Percentiles rank a stretch among this genome's conserved stretches.
phyloP scores from a whole-genome alignment of 768 basidiomycete species.

The Tricholoma bakamatsutake region DNA sequence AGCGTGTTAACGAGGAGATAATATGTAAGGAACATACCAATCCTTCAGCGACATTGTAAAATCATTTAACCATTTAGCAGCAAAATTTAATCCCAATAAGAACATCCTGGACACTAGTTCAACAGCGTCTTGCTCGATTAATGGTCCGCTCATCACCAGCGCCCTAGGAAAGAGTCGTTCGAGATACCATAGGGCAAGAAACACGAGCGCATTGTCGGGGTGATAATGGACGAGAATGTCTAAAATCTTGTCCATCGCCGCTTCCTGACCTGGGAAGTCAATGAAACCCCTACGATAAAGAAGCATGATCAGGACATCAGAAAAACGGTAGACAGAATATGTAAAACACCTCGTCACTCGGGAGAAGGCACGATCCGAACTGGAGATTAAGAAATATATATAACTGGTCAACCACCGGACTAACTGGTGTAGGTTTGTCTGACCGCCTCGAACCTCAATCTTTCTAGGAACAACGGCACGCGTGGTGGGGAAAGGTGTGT shows the following conservation, averaged over 20 bases:
- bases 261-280: not conserved
- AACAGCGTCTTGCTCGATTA: constrained; percentile 31
- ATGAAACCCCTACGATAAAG: not conserved
- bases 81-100: constrained; percentile 47
- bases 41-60: constrained; percentile 45
- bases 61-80: constrained; percentile 62
- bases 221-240: constrained; percentile 1
- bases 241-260: constrained; percentile 4
- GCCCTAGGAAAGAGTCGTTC: constrained; percentile 43
- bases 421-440: not conserved
- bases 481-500: not conserved
- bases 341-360: not conserved
- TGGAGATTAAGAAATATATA: not conserved
- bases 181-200: constrained; percentile 57
- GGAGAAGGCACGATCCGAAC: not conserved
- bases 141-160: constrained; percentile 29
- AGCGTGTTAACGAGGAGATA: not conserved
- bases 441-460: not conserved
- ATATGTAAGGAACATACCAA: constrained; percentile 33
- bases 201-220: constrained; percentile 25
- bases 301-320: not conserved
- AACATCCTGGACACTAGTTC: constrained; percentile 46
- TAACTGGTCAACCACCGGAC: not conserved
- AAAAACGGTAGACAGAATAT: not conserved
- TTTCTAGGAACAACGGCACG: not conserved